A percentile compares a stretch with the other conserved stretches of the same genome.
These are phyloP conservation scores for Pythium sp. DNA, from an alignment of 352 stramenopile species.

Conservation along the genomic window DNA sequence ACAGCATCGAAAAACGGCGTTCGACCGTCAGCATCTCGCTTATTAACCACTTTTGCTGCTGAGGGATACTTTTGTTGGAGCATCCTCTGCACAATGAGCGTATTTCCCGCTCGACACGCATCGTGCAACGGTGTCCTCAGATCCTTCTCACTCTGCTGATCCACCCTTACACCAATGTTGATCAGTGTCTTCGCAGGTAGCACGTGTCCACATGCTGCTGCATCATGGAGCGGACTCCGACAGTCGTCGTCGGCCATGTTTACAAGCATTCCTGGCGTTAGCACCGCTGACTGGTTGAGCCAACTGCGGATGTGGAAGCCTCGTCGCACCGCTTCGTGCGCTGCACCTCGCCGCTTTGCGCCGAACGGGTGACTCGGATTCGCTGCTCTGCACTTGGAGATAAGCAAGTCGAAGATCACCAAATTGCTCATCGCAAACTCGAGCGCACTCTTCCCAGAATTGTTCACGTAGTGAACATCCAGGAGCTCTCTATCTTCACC, in stretches of 20 bases:
- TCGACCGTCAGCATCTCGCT: neutral
- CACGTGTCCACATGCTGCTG: constrained; percentile 6
- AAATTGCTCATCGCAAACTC: constrained; percentile 17
- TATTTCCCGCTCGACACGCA: constrained; percentile 5
- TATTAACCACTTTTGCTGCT: neutral
- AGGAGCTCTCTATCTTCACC: constrained; percentile 16
- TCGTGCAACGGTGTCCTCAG: constrained; percentile 11
- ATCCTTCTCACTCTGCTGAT: neutral
- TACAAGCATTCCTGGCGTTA: constrained; percentile 20
- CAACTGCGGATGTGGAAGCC: constrained; percentile 25
- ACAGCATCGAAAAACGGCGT: constrained; percentile 25
- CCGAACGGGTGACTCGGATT: constrained; percentile 18
- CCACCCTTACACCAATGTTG: constrained; percentile 7
- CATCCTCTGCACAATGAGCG: constrained; percentile 2
- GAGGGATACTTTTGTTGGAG: neutral
- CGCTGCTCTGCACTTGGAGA: constrained; percentile 1
- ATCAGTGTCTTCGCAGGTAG: constrained; percentile 11
- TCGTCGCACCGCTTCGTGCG: constrained; percentile 24
- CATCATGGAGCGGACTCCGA: constrained; percentile 10
- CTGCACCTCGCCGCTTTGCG: constrained; percentile 16
- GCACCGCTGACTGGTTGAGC: constrained; percentile 17
- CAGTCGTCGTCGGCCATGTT: constrained; percentile 17
- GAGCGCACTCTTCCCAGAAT: constrained; percentile 13
- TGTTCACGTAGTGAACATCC: constrained; percentile 16
- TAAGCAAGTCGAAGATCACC: constrained; percentile 14